These are phyloP conservation scores for Excoecaria cochinchinensis DNA, from an alignment of 345 rosid species.

Conservation along the genomic window DNA sequence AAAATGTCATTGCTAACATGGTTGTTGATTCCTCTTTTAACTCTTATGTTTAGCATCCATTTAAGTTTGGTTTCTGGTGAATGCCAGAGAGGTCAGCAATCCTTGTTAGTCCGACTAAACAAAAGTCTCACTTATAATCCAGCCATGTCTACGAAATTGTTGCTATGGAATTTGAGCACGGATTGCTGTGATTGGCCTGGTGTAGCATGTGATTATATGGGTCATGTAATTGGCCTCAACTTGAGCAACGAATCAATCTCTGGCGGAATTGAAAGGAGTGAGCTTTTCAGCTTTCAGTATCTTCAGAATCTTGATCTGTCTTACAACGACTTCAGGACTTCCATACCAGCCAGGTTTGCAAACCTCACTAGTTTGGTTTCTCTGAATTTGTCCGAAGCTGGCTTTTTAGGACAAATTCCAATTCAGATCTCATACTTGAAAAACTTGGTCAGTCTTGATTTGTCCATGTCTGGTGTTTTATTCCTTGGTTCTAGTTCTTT, in stretches of 20 bases:
- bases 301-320: constrained; percentile 43
- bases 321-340: constrained; percentile 26
- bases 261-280: constrained; percentile 28
- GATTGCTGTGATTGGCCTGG: constrained; percentile 47
- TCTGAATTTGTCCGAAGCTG: constrained; percentile 44
- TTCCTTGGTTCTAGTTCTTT: not conserved
- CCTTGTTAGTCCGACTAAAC: constrained; percentile 35
- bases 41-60: not conserved
- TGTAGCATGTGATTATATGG: constrained; percentile 37
- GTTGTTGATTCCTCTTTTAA: not conserved
- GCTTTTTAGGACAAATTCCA: constrained; percentile 42
- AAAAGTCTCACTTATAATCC: constrained; percentile 19
- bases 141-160: constrained; percentile 8
- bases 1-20: not conserved
- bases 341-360: constrained; percentile 25
- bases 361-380: constrained; percentile 29
- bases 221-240: constrained; percentile 39
- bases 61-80: constrained; percentile 19
- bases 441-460: constrained; percentile 45
- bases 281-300: constrained; percentile 36
- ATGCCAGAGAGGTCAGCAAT: constrained; percentile 38
- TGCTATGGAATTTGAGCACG: constrained; percentile 27
- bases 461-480: constrained; percentile 11
- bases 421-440: constrained; percentile 29
- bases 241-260: constrained; percentile 36